Percentiles rank a stretch among this genome's conserved stretches.
These are phyloP conservation scores for Hypoxylon intermedium DNA, from an alignment of 495 filamentous ascomycete species.

Conservation along the genomic window DNA sequence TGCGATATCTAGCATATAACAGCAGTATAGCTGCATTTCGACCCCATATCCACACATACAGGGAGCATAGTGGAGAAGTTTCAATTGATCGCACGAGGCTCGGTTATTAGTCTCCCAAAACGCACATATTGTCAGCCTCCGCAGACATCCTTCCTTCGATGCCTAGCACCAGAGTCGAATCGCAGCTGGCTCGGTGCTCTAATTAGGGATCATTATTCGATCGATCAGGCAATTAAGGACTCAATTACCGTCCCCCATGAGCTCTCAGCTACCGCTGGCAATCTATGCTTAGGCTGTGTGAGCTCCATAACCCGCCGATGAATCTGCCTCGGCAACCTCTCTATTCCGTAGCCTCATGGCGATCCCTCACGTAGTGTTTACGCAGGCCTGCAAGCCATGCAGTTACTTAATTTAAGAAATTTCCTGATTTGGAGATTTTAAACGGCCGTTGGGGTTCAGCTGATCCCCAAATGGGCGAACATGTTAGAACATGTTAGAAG, in stretches of 20 bases:
- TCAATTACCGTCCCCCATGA: constrained; percentile 28
- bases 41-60: constrained; percentile 16
- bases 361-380: constrained; percentile 4
- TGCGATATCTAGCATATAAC: constrained; percentile 14
- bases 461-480: background rate
- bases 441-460: constrained; percentile 2
- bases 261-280: constrained; percentile 2
- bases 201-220: constrained; percentile 20
- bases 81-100: constrained; percentile 4
- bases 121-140: constrained; percentile 9
- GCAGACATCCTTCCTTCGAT: constrained; percentile 8
- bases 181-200: constrained; percentile 5
- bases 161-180: constrained; percentile 7
- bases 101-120: constrained; percentile 8
- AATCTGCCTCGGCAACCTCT: constrained; percentile 12
- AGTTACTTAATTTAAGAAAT: background rate
- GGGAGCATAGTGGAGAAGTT: constrained; percentile 6
- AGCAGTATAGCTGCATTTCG: background rate
- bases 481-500: background rate
- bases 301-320: constrained; percentile 7
- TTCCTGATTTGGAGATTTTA: background rate
- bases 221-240: constrained; percentile 12
- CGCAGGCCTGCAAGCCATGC: background rate
- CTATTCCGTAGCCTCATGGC: background rate
- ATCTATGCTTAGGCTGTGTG: constrained; percentile 5